phyloP scores from a whole-genome alignment of 768 basidiomycete species.

The Phaffia tasmanica region DNA sequence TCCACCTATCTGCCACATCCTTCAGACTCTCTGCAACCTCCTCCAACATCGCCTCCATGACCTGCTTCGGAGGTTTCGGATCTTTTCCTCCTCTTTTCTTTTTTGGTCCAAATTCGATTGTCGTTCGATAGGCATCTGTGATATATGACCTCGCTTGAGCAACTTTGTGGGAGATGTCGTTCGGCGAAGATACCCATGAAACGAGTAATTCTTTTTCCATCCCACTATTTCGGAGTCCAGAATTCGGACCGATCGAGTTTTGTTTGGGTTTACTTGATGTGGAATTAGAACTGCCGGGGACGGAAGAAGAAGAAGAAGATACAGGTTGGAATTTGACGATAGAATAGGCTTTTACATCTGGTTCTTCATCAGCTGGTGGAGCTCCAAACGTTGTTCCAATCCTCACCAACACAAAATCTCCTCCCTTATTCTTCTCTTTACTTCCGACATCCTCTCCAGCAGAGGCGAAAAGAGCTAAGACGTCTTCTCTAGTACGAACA shows the following conservation, averaged over 20 bases:
- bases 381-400: background rate
- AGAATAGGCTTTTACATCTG: background rate
- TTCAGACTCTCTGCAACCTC: background rate
- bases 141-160: background rate
- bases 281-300: background rate
- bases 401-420: slow-evolving; percentile 2
- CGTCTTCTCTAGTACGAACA: background rate
- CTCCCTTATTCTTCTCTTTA: too few species aligned
- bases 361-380: background rate
- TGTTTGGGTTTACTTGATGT: background rate
- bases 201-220: slow-evolving; percentile 1
- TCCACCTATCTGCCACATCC: background rate
- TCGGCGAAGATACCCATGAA: slow-evolving; percentile 5
- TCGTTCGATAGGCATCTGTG: background rate
- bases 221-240: slow-evolving; percentile 1
- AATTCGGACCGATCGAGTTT: background rate
- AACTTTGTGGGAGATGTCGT: slow-evolving; percentile 2
- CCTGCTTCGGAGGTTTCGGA: background rate
- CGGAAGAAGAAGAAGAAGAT: background rate
- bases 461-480: background rate
- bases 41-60: slow-evolving; percentile 4
- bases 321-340: background rate
- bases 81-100: slow-evolving; percentile 3
- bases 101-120: background rate
- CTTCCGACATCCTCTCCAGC: too few species aligned